These are phyloP conservation scores for Lasiosphaeria miniovina DNA, from an alignment of 495 filamentous ascomycete species.

Conservation along the genomic window DNA sequence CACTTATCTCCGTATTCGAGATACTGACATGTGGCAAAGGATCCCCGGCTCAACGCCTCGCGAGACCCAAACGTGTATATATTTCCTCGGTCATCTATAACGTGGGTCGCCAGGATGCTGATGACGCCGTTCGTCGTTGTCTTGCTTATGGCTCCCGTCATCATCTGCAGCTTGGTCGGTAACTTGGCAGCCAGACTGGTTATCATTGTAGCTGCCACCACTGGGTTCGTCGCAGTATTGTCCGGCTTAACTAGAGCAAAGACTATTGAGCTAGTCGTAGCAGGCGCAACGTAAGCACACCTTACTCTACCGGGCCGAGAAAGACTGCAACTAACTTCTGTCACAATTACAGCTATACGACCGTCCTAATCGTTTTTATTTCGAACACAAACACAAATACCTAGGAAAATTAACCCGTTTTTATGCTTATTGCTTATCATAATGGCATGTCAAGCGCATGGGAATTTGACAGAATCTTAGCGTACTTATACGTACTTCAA, in stretches of 20 bases:
- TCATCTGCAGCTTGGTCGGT: neutral
- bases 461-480: neutral
- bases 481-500: neutral
- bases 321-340: neutral
- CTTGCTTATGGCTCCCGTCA: neutral
- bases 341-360: conserved; percentile 2
- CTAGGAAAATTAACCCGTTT: too few relatives aligned
- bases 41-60: neutral
- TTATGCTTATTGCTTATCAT: too few relatives aligned
- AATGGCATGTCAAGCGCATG: neutral
- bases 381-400: neutral
- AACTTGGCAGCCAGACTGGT: neutral
- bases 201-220: neutral
- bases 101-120: neutral
- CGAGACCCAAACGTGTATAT: conserved; percentile 4
- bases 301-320: neutral
- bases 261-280: conserved; percentile 6
- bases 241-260: neutral
- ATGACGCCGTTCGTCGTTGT: neutral
- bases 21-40: neutral
- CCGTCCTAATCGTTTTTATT: conserved; percentile 10
- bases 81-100: neutral
- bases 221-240: neutral
- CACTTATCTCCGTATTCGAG: neutral
- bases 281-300: conserved; percentile 7